Evolutionary conservation across 2,329 filamentous ascomycete species (phyloP), one percentile per base, ranked within the genome.

Genomic region (Pseudopyricularia javanii): DNA sequence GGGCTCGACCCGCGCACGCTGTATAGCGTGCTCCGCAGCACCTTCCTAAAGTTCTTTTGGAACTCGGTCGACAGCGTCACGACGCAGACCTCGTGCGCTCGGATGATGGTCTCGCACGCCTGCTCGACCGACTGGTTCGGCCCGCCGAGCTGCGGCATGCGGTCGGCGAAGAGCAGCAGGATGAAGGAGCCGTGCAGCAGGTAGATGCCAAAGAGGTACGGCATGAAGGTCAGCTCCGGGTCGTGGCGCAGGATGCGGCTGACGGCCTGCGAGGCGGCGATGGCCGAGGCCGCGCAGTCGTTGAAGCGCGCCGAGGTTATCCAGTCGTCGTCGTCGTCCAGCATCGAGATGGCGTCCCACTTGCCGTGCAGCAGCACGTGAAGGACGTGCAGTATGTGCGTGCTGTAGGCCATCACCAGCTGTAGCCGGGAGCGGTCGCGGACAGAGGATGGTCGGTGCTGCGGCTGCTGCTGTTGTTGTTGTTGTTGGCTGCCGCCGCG

Each of bases 41-140:
- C 74, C 57, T 75, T 76, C 30, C 75, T 69, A 59, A 79, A 79
- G 56, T 78, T 77, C 63, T 74, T 71, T 64, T 76, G 73, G 56
- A 75, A 76, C 45, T 74, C 72, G 0, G 74, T 75, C 50, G 66
- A 71, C 9, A 76, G 59, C 7, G 74, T 76, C 4, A 74, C 72
- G 1, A 74, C 71, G 56, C 72, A 75, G 0, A 74, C 70, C 60
- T 76, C 74, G 47, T 75, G 73, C 0, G 74, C 74, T 26, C 73
- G 63, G 35, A 76, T 71, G 20, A 75, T 74, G 7, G 67, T 73
- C 59, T 76, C 73, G 55, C 73, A 76, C 0, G 71, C 72, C 47
- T 70, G 66, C 56, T 74, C 68, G 2, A 75, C 73, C 3, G 67
- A 70, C 56, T 68, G 62, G 51, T 73, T 73, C 0, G 66, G 68